Percentiles rank a stretch among this genome's conserved stretches.
These are phyloP conservation scores for Venturia carpophila DNA, from an alignment of 2,329 filamentous ascomycete species.

Conservation along the genomic window DNA sequence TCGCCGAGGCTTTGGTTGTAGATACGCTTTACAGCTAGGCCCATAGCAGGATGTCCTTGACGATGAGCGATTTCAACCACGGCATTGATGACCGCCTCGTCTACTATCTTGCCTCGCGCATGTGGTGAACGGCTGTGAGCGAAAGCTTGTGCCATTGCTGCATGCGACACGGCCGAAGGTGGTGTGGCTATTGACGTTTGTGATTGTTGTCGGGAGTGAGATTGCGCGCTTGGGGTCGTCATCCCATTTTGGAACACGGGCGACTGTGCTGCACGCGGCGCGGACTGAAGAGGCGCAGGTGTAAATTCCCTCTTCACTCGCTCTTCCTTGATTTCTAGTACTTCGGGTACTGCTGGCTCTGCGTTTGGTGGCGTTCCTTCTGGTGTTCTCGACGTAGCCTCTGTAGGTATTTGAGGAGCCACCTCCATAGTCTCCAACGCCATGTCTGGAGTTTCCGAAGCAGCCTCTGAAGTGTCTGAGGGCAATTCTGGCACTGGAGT, in stretches of 20 bases:
- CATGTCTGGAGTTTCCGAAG: conserved; percentile 38
- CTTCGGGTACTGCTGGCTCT: neutral
- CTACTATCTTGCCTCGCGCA: conserved; percentile 19
- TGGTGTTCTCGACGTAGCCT: conserved; percentile 15
- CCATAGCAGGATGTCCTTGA: conserved; percentile 27
- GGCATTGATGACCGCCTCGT: conserved; percentile 32
- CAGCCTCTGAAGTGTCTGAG: conserved; percentile 34
- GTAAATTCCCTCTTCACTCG: conserved; percentile 30
- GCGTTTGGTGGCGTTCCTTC: conserved; percentile 6
- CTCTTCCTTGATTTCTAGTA: conserved; percentile 21
- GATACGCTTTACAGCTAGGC: conserved; percentile 36
- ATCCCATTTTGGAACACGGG: conserved; percentile 35
- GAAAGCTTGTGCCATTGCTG: conserved; percentile 16
- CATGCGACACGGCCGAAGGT: conserved; percentile 9
- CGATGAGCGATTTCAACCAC: conserved; percentile 31
- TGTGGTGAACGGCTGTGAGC: conserved; percentile 17
- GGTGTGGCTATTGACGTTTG: conserved; percentile 3
- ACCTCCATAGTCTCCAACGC: conserved; percentile 14
- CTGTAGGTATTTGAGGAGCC: conserved; percentile 7
- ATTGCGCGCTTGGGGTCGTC: conserved; percentile 28
- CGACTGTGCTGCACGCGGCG: conserved; percentile 21
- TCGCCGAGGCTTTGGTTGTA: conserved; percentile 36
- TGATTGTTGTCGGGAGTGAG: conserved; percentile 13
- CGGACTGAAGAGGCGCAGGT: conserved; percentile 13
- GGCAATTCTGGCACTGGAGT: conserved; percentile 35